These are phyloP conservation scores for Carpinus viminea DNA, from an alignment of 306 rosid species.

Conservation along the genomic window DNA sequence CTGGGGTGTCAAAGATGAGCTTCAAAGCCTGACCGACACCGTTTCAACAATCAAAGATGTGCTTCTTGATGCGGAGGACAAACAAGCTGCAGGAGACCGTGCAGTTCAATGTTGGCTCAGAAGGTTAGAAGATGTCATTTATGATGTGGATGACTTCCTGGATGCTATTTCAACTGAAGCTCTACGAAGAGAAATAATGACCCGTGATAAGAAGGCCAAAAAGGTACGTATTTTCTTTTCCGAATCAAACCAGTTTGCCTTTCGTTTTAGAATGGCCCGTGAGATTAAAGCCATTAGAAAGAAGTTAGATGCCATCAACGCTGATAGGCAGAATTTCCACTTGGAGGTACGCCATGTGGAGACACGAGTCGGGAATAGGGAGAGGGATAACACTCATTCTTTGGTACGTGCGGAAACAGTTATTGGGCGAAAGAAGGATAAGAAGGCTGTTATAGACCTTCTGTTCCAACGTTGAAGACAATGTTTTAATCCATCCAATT, in stretches of 20 bases:
- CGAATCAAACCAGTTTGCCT: not conserved
- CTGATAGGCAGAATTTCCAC: not conserved
- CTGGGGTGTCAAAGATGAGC: no score
- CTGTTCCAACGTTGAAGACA: no score
- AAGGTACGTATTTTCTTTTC: not conserved
- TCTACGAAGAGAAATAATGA: not conserved
- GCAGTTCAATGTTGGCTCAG: not conserved
- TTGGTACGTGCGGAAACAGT: no score
- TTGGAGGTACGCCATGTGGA: not conserved
- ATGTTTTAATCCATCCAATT: no score
- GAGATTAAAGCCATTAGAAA: not conserved
- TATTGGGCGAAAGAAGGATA: no score
- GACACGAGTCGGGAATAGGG: not conserved
- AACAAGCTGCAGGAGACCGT: not conserved
- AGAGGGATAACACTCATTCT: no score
- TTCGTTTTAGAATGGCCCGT: no score
- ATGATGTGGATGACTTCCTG: conserved; percentile 1
- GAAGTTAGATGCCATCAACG: not conserved
- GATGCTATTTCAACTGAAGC: not conserved
- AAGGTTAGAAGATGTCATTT: not conserved
- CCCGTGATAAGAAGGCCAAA: not conserved
- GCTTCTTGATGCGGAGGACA: not conserved
- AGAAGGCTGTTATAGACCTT: no score
- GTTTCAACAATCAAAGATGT: no score
- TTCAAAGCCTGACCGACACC: no score